A percentile compares a stretch with the other conserved stretches of the same genome.
These are phyloP conservation scores for Tieghemiomyces parasiticus DNA, from an alignment of 192 early-diverging fungal species.

Conservation along the genomic window DNA sequence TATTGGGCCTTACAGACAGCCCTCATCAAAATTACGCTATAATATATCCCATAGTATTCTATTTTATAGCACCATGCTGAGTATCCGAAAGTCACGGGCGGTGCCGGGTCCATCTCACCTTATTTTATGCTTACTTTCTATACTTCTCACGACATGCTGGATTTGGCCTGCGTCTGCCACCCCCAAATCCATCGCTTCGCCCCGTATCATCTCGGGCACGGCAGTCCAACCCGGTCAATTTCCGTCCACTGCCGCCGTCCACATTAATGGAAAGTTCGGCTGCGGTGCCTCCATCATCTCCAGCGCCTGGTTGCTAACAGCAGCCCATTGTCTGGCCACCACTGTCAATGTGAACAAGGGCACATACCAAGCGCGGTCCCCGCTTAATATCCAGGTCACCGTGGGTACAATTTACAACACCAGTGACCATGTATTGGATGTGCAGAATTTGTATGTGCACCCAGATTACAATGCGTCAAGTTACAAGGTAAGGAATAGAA, in stretches of 20 bases:
- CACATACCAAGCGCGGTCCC: neutral
- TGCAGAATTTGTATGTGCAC: neutral
- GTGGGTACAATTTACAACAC: constrained; percentile 7
- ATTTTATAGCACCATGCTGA: no score
- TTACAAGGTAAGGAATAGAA: neutral
- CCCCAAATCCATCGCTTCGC: neutral
- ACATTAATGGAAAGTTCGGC: constrained; percentile 19
- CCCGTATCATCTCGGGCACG: constrained; percentile 25
- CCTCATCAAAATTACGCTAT: no score
- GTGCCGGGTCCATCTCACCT: no score
- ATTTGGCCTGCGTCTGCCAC: no score
- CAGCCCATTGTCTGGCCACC: constrained; percentile 30
- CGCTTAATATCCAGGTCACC: neutral
- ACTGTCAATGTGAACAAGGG: neutral
- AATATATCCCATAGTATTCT: no score
- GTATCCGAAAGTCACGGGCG: no score
- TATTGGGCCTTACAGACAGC: no score
- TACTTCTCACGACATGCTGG: no score
- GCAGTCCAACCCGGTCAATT: constrained; percentile 17
- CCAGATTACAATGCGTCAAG: neutral
- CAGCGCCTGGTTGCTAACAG: constrained; percentile 27
- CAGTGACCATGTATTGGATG: neutral
- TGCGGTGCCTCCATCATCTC: constrained; percentile 34
- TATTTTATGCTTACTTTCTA: no score
- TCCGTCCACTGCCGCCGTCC: constrained; percentile 26